phyloP scores from a whole-genome alignment of 1,139 yeast genomes.

The Yamadazyma kanchanaburiensis region DNA sequence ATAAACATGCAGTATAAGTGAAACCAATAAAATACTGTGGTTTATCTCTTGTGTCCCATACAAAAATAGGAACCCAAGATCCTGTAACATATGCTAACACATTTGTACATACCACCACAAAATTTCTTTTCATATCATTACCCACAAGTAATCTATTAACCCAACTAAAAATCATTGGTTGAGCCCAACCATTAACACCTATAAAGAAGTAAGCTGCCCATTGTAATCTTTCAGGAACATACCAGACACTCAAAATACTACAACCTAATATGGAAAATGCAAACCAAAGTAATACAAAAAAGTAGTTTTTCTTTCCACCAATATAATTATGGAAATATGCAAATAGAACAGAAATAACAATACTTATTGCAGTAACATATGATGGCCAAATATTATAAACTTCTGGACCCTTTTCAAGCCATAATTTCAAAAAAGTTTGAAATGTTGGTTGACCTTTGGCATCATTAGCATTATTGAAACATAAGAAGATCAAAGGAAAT shows the following conservation, averaged over 20 bases:
- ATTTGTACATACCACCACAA: slow-evolving; percentile 49
- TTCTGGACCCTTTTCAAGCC: slow-evolving; percentile 32
- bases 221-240: slow-evolving; percentile 44
- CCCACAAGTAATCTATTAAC: slow-evolving; percentile 43
- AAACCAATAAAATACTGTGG: slow-evolving; percentile 50
- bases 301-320: slow-evolving; percentile 39
- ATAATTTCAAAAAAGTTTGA: slow-evolving; percentile 50
- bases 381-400: slow-evolving; percentile 51
- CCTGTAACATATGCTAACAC: slow-evolving; percentile 49
- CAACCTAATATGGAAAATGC: slow-evolving; percentile 38
- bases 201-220: slow-evolving; percentile 47
- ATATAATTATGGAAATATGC: slow-evolving; percentile 43
- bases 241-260: slow-evolving; percentile 41
- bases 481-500: slow-evolving; percentile 47
- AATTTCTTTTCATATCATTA: slow-evolving; percentile 50
- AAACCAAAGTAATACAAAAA: slow-evolving; percentile 35
- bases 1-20: slow-evolving; percentile 45
- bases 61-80: slow-evolving; percentile 47
- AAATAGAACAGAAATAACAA: slow-evolving; percentile 33
- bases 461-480: slow-evolving; percentile 44
- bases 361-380: slow-evolving; percentile 40
- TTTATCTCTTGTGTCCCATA: slow-evolving; percentile 47
- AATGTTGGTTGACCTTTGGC: slow-evolving; percentile 48
- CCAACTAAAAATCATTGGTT: slow-evolving; percentile 52
- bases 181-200: slow-evolving; percentile 42